Evolutionary conservation across 2,329 filamentous ascomycete species (phyloP), one percentile per base, ranked within the genome.

Genomic region (Corynespora cassiicola): DNA sequence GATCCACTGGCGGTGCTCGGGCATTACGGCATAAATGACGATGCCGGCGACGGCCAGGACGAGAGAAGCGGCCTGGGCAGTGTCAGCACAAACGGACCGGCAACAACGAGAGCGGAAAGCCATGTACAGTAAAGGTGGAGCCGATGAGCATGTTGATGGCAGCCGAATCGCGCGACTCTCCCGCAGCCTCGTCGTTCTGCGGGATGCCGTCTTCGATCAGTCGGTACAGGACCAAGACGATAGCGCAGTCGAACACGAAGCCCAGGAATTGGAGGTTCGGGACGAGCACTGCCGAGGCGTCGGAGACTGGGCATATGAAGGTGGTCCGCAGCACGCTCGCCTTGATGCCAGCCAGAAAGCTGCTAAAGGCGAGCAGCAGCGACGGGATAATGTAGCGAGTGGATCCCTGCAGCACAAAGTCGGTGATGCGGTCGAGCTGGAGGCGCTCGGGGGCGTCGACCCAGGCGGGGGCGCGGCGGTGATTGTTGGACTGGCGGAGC

Each of bases 1-100:
- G 47, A 66, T 57, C 63, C 61, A 65, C 34, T 63, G 43, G 47
- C 63, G 63, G 27, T 66, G 55, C 48, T 66, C 58, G 20, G 63
- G 61, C 54, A 64, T 56, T 23, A 54, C 50, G 19, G 50, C 42
- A 33, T 63, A 65, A 23, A 59, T 48, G 29, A 58, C 36, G 7
- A 62, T 52, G 42, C 61, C 63, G 14, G 51, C 51, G 22, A 63
- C 51, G 32, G 51, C 46, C 34, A 66, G 50, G 30, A 63, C 50
- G 19, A 60, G 39, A 23, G 61, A 57, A 10, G 60, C 61, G 36
- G 58, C 58, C 62, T 66, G 40, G 11, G 17, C 14, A 30, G 16
- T 6, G 46, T 62, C 35, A 66, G 55, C 36, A 27, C 8, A 26
- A n/a, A 6, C 16, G 6, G n/a, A 20, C 10, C 33, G 26, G 25